Evolutionary conservation across 148 eudicot genomes (phyloP), one percentile per base, ranked within the genome.

Genomic region (Hydrangea macrophylla): DNA sequence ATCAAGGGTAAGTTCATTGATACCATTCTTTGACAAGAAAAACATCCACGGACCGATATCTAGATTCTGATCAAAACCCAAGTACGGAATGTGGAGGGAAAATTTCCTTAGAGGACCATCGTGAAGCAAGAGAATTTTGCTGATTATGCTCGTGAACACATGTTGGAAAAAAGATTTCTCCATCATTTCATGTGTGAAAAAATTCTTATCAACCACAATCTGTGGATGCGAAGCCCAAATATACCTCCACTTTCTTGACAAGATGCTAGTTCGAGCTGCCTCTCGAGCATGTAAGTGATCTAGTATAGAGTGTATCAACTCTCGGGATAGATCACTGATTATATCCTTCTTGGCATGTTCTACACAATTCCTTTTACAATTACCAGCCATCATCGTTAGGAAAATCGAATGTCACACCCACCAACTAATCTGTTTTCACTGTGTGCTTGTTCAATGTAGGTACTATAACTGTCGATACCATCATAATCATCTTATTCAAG

Each of bases 191-290:
- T 15, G 11, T 3, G 13, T 9, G 2, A 27, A 15, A 23, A 58
- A 58, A 18, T 31, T 20, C 39, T 31, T 58, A 15, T 58, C 37
- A 58, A 58, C 22, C 61, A 58, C 36, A 5, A 58, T 20, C 17
- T 58, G 36, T 28, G 61, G 61, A 6, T 30, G 61, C 5, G 37
- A 0, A 7, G 61, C 28, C 61, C 61, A 58, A 58, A 58, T 58
- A 30, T 58, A 58, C 22, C 61, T 58, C 61, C 61, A 58, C 23
- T 58, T 28, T 58, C 61, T 58, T 58, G 61, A 58, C 37, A 58
- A 58, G 61, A 58, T 58, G 15, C 61, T 58, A 3, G 61, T 58
- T 31, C 61, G 28, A 28, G 61, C 61, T 58, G 37, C 61, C 17
- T 58, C 61, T 58, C 37, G 61, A 28, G 31, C 9, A 6, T 35